Evolutionary conservation across 352 stramenopile species (phyloP).

Genomic region (Phytopythium ostracodes): DNA sequence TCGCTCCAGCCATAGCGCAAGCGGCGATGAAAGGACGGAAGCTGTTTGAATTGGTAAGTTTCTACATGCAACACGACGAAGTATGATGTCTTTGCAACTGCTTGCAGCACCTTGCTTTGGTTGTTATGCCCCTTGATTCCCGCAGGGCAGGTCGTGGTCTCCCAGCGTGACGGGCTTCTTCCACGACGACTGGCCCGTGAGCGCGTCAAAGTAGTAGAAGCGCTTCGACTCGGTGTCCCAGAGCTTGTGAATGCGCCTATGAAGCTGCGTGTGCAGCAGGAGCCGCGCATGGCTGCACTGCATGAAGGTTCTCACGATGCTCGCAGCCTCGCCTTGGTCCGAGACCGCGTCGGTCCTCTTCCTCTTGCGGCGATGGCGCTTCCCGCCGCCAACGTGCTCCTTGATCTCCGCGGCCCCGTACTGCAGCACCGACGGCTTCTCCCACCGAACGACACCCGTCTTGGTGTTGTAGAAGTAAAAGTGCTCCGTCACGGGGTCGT

Average conservation of each 20-base stretch:
- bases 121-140: neutral
- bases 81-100: neutral
- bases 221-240: conserved; percentile 59
- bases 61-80: neutral
- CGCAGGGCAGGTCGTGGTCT: conserved; percentile 33
- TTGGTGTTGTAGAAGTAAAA: conserved; percentile 83
- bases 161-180: conserved; percentile 59
- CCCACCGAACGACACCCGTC: conserved; percentile 61
- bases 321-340: conserved; percentile 29
- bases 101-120: neutral
- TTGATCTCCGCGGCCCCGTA: conserved; percentile 33
- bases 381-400: conserved; percentile 35
- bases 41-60: neutral
- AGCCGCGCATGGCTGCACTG: conserved; percentile 39
- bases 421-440: conserved; percentile 43
- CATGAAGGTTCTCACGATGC: conserved; percentile 41
- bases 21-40: neutral
- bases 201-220: conserved; percentile 84
- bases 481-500: conserved; percentile 48
- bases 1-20: conserved; percentile 13
- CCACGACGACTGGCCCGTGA: conserved; percentile 70
- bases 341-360: conserved; percentile 43
- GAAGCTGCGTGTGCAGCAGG: conserved; percentile 37
- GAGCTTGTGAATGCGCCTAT: conserved; percentile 61
- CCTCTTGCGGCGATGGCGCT: conserved; percentile 7